phyloP scores from a whole-genome alignment of 495 filamentous ascomycete genomes.

The Aspergillus baeticus region DNA sequence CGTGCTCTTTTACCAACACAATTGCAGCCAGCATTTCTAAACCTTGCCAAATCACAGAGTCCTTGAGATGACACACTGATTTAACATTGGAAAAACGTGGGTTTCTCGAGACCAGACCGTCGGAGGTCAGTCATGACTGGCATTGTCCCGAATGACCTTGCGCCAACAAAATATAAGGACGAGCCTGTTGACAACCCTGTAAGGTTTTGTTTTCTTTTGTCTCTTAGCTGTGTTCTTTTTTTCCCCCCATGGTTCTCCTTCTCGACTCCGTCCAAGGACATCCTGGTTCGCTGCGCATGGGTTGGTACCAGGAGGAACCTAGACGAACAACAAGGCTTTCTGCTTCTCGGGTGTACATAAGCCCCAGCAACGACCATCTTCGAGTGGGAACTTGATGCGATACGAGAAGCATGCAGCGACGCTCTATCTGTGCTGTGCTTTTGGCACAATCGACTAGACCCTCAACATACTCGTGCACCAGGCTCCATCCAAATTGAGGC shows the following conservation, averaged over 20 bases:
- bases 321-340: neutral
- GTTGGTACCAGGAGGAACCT: conserved; percentile 10
- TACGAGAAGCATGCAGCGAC: neutral
- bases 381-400: neutral
- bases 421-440: neutral
- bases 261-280: conserved; percentile 13
- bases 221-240: conserved; percentile 9
- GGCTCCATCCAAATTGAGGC: conserved; percentile 7
- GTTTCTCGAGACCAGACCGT: conserved; percentile 7
- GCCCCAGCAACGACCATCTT: neutral
- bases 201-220: conserved; percentile 22
- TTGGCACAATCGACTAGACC: neutral
- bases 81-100: conserved; percentile 5
- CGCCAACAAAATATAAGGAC: conserved; percentile 45
- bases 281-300: conserved; percentile 12
- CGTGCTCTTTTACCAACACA: conserved; percentile 2
- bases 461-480: neutral
- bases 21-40: conserved; percentile 3
- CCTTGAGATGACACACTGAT: conserved; percentile 3
- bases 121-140: conserved; percentile 42
- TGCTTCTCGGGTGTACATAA: neutral
- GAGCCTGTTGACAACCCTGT: conserved; percentile 42
- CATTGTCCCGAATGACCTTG: conserved; percentile 49
- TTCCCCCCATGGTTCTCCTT: conserved; percentile 15
- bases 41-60: conserved; percentile 5